A percentile compares a stretch with the other conserved stretches of the same genome.
Conservation (phyloP, 257 asterid species). For the Prunella vulgaris region DNA sequence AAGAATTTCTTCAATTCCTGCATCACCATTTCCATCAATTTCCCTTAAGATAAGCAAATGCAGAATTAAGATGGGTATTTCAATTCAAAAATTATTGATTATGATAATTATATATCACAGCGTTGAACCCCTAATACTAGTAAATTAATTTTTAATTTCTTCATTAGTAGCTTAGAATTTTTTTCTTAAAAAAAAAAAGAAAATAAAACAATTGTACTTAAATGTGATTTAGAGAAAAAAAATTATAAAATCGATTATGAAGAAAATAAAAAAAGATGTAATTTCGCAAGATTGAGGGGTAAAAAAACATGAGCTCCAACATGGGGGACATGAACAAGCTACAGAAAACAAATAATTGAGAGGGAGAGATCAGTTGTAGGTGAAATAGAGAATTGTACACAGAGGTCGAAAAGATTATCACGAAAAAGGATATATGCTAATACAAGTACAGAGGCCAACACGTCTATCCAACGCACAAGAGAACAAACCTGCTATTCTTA, state of each 20-base stretch:
- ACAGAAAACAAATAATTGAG: constrained; percentile 22
- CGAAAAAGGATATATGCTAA: constrained; percentile 25
- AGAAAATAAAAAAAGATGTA: not conserved
- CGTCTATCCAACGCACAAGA: constrained; percentile 44
- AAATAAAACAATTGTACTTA: too few species aligned
- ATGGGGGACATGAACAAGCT: constrained; percentile 20
- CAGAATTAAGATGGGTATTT: not conserved
- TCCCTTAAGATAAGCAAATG: constrained; percentile 12
- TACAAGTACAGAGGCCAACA: constrained; percentile 27
- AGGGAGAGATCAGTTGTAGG: constrained; percentile 14
- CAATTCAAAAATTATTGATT: not conserved
- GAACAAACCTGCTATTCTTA: constrained; percentile 43
- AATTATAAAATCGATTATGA: too few species aligned
- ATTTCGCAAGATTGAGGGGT: not conserved
- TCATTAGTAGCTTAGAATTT: not conserved
- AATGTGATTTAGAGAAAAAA: too few species aligned
- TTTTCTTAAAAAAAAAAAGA: not conserved
- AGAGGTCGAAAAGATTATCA: constrained; percentile 20
- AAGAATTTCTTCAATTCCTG: constrained; percentile 27
- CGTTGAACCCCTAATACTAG: too few species aligned
- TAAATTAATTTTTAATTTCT: not conserved
- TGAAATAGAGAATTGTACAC: constrained; percentile 5
- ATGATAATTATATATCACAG: too few species aligned
- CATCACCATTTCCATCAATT: constrained; percentile 16
- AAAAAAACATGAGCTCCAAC: constrained; percentile 7